Evolutionary conservation across 129 eudicot species (phyloP).

Genomic region (Mikania micrantha): DNA sequence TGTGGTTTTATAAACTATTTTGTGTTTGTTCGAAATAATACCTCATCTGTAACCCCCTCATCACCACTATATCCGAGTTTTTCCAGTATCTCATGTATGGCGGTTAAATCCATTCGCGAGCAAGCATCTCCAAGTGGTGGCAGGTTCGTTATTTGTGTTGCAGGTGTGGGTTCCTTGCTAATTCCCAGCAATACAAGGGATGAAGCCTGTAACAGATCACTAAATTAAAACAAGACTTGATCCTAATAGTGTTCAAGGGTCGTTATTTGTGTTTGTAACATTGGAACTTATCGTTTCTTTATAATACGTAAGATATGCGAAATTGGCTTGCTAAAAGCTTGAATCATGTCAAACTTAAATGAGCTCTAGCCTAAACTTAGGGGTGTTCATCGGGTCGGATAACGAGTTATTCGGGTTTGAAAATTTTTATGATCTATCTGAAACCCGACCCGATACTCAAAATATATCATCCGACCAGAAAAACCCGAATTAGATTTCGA

Average conservation of each 20-base stretch:
- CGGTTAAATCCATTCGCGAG: constrained; percentile 80
- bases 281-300: not conserved
- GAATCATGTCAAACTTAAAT: not conserved
- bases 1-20: not conserved
- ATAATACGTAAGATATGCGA: not conserved
- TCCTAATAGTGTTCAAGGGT: not conserved
- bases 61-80: constrained; percentile 79
- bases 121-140: constrained; percentile 91
- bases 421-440: too few species aligned
- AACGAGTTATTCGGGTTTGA: too few species aligned
- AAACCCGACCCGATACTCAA: too few species aligned
- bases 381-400: too few species aligned
- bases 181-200: constrained; percentile 73
- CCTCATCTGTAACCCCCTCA: constrained; percentile 93
- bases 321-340: not conserved
- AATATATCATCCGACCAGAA: too few species aligned
- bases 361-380: not conserved
- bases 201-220: constrained; percentile 48
- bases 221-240: not conserved
- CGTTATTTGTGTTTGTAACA: not conserved
- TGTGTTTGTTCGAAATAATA: constrained; percentile 14
- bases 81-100: constrained; percentile 79
- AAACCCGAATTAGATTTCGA: too few species aligned
- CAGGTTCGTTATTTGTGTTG: constrained; percentile 41
- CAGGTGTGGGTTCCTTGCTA: constrained; percentile 18